Evolutionary conservation across 2,329 filamentous ascomycete species (phyloP).

Genomic region (Exophiala lecanii-corni): DNA sequence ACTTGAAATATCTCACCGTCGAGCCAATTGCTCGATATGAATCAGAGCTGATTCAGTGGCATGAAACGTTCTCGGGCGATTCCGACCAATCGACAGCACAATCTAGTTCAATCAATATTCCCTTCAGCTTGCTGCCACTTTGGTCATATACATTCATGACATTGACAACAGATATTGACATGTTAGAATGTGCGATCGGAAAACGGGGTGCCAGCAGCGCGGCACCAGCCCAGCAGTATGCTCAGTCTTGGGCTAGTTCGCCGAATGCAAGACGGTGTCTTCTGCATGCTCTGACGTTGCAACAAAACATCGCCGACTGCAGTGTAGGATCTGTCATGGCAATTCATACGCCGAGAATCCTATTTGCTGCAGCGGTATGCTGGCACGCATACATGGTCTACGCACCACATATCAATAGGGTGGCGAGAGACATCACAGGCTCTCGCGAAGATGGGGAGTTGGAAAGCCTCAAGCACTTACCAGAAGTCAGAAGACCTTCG

Average conservation of each 20-base stretch:
- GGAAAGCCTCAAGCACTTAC: background rate
- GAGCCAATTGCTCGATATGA: conserved; percentile 8
- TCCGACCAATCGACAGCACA: background rate
- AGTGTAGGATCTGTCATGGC: conserved; percentile 8
- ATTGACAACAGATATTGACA: conserved; percentile 4
- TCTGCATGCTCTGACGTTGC: conserved; percentile 10
- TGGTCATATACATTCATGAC: conserved; percentile 16
- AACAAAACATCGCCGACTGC: conserved; percentile 5
- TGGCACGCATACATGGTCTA: conserved; percentile 15
- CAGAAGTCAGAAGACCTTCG: conserved; percentile 5
- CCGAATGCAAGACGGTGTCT: conserved; percentile 12
- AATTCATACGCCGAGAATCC: conserved; percentile 9
- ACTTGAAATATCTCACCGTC: conserved; percentile 8
- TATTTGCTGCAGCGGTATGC: conserved; percentile 13
- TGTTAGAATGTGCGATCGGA: conserved; percentile 10
- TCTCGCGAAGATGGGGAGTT: background rate
- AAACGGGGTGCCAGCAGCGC: conserved; percentile 5
- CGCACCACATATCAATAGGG: background rate
- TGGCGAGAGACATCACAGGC: background rate
- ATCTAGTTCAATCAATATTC: conserved; percentile 1
- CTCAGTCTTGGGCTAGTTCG: conserved; percentile 8
- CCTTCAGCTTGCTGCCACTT: conserved; percentile 13
- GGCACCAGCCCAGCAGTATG: conserved; percentile 5
- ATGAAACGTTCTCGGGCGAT: conserved; percentile 4
- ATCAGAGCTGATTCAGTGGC: conserved; percentile 13